Percentiles rank a stretch among this genome's conserved stretches.
These are phyloP conservation scores for Geotrichum bryndzae DNA, from an alignment of 1,139 yeast species.

Conservation along the genomic window DNA sequence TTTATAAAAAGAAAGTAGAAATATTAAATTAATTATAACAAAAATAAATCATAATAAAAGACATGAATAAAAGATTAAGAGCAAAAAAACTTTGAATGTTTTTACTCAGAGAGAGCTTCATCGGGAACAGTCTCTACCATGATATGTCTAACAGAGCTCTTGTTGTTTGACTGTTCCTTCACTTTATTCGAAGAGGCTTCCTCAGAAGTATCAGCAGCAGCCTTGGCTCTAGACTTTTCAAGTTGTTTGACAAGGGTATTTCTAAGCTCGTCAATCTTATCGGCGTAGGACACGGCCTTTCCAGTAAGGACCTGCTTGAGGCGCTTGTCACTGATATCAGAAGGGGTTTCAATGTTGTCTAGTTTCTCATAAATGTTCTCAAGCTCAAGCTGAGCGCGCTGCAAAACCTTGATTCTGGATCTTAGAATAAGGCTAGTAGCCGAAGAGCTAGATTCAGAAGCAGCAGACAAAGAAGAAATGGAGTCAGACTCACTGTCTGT, in stretches of 20 bases:
- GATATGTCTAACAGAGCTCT: constrained; percentile 2
- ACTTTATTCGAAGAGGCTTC: neutral
- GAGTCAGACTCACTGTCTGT: constrained; percentile 1
- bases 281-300: constrained; percentile 14
- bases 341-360: neutral
- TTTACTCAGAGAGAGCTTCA: constrained; percentile 5
- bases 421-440: neutral
- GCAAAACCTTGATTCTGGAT: constrained; percentile 12
- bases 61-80: neutral
- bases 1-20: too few relatives aligned
- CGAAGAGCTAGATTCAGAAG: neutral
- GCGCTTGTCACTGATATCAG: neutral
- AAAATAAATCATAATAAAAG: neutral
- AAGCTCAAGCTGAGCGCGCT: constrained; percentile 11
- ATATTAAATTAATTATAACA: neutral
- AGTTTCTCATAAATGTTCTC: constrained; percentile 10
- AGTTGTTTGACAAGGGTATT: neutral
- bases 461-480: constrained; percentile 1
- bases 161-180: neutral
- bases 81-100: neutral
- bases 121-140: constrained; percentile 7
- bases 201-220: neutral
- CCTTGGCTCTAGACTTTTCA: neutral
- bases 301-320: constrained; percentile 14
- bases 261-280: constrained; percentile 11